These are phyloP conservation scores for Thecamonas trahens DNA, from an alignment of 78 protist species.

Conservation along the genomic window DNA sequence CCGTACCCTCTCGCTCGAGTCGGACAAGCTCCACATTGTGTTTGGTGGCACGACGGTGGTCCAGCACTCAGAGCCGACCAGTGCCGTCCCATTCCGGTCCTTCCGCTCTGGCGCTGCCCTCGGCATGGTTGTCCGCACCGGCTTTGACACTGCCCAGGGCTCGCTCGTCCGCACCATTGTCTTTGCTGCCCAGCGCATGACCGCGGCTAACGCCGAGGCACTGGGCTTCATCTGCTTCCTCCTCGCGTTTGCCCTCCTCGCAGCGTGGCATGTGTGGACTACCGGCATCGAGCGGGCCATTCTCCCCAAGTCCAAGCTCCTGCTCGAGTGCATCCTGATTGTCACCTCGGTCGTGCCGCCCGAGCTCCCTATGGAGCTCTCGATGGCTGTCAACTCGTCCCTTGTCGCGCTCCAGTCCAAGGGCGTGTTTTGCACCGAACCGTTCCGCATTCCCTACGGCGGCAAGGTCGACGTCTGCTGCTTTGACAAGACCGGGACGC, in stretches of 20 bases:
- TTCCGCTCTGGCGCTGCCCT: slow-evolving; percentile 28
- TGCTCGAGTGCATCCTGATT: slow-evolving; percentile 83
- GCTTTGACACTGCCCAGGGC: slow-evolving; percentile 90
- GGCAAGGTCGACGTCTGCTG: slow-evolving; percentile 92
- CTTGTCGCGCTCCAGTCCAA: slow-evolving; percentile 31
- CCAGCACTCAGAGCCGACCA: slow-evolving; percentile 7
- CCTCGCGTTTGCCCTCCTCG: slow-evolving; percentile 80
- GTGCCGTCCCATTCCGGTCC: not conserved
- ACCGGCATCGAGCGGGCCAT: not conserved
- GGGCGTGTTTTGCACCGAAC: slow-evolving; percentile 97
- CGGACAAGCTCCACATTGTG: slow-evolving; percentile 49
- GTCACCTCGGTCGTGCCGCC: slow-evolving; percentile 97
- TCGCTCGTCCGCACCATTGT: slow-evolving; percentile 86
- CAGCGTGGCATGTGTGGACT: slow-evolving; percentile 72
- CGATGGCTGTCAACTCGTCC: slow-evolving; percentile 84
- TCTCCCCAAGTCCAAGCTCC: slow-evolving; percentile 56
- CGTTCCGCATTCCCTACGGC: slow-evolving; percentile 98
- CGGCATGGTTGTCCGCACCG: slow-evolving; percentile 76
- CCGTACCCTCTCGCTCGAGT: slow-evolving; percentile 8
- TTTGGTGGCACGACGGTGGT: slow-evolving; percentile 83
- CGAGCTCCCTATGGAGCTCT: slow-evolving; percentile 97
- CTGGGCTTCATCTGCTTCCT: slow-evolving; percentile 76
- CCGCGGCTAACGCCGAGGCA: slow-evolving; percentile 68
- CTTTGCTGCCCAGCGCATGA: slow-evolving; percentile 65
- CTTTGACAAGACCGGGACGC: slow-evolving; percentile 99